Percentiles rank a stretch among this genome's conserved stretches.
phyloP scores from a whole-genome alignment of 2,329 filamentous ascomycete genomes.

The Shiraia sp. region DNA sequence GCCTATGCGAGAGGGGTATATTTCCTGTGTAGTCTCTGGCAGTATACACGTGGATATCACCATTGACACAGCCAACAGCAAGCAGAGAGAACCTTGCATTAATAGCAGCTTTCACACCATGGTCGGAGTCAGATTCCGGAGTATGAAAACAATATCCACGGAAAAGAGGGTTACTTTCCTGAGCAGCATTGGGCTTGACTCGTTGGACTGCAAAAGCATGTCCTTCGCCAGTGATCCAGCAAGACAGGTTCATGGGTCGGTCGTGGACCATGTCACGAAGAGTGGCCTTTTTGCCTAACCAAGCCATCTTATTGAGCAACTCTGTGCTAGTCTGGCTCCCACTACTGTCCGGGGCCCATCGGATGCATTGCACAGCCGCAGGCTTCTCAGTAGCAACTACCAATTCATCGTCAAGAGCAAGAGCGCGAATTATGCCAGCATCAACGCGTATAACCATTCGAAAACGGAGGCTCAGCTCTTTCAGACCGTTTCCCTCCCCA shows the following conservation, averaged over 20 bases:
- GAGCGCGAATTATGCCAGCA: constrained; percentile 83
- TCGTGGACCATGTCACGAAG: constrained; percentile 90
- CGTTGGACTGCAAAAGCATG: constrained; percentile 90
- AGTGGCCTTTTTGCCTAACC: constrained; percentile 76
- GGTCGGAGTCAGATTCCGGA: constrained; percentile 62
- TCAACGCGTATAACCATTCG: constrained; percentile 98
- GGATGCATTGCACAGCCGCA: constrained; percentile 93
- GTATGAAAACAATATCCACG: constrained; percentile 88
- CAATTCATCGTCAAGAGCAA: constrained; percentile 90
- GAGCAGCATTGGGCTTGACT: constrained; percentile 36
- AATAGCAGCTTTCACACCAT: constrained; percentile 76
- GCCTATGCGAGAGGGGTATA: constrained; percentile 81
- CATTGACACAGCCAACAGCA: constrained; percentile 79
- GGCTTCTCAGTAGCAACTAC: constrained; percentile 90
- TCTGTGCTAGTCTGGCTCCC: constrained; percentile 90
- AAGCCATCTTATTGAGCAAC: constrained; percentile 82
- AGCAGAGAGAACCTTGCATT: constrained; percentile 95
- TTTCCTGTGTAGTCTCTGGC: constrained; percentile 93
- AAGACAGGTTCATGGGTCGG: constrained; percentile 91
- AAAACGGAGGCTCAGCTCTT: constrained; percentile 88
- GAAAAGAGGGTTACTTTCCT: constrained; percentile 65
- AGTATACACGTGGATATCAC: constrained; percentile 84
- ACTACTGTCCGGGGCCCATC: constrained; percentile 83
- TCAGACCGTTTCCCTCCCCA: constrained; percentile 80
- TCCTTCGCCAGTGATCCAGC: constrained; percentile 89